These are phyloP conservation scores for Fomitopsis betulina DNA, from an alignment of 1,284 basidiomycete genomes.

Conservation along the genomic window DNA sequence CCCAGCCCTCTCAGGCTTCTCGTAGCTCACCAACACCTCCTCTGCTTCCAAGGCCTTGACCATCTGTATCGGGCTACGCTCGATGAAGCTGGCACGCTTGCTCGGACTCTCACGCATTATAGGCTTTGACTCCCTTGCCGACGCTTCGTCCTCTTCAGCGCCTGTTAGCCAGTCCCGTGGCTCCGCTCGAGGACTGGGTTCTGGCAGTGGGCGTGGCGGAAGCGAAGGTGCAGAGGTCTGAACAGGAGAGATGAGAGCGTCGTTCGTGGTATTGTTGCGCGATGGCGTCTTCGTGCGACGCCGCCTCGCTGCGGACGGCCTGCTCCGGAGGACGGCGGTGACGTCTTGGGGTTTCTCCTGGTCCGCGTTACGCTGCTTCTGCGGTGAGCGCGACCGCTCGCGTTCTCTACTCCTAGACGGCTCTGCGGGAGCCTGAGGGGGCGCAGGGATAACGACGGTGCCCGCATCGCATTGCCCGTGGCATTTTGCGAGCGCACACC, in stretches of 20 bases:
- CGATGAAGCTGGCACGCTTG: constrained; percentile 64
- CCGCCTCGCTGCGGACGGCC: constrained; percentile 20
- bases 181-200: constrained; percentile 11
- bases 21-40: constrained; percentile 21
- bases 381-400: constrained; percentile 6
- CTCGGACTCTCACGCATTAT: constrained; percentile 63
- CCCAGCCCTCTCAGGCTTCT: constrained; percentile 10
- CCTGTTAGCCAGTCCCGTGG: constrained; percentile 73
- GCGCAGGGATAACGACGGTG: constrained; percentile 11
- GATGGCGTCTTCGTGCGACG: constrained; percentile 19
- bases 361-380: constrained; percentile 2
- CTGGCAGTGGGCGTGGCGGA: constrained; percentile 17
- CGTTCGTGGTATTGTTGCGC: constrained; percentile 11
- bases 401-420: constrained; percentile 4
- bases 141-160: constrained; percentile 38
- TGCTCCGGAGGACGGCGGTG: constrained; percentile 9
- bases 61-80: constrained; percentile 43
- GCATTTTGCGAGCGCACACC: constrained; percentile 44
- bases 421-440: neutral
- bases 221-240: constrained; percentile 12
- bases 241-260: constrained; percentile 5
- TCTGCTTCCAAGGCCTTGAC: constrained; percentile 44
- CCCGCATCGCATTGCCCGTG: constrained; percentile 48
- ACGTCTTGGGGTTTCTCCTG: constrained; percentile 4
- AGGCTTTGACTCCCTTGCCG: constrained; percentile 26